Base-by-base conservation (phyloP, 257 asterid species). In the Solanum ossicruentum region DNA sequence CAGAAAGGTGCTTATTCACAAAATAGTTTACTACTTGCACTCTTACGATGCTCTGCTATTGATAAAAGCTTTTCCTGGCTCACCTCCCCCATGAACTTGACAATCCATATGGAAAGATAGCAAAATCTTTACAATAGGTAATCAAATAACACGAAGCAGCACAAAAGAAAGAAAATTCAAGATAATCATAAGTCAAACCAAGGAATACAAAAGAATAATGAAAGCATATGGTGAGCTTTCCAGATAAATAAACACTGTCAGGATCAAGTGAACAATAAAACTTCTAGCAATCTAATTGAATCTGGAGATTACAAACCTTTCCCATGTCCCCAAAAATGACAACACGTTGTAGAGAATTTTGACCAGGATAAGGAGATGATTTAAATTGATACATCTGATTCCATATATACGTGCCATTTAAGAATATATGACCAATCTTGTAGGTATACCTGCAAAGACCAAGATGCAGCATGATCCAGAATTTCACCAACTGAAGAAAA, bases 271-370 rank as follows among this genome's bases (percentile, higher is more conserved):
- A n/a, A 69, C 36, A 12, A 15, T 8, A 75, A 51, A 45, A 55
- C 43, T 49, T 51, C 57, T 45, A 73, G 81, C 60, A 1, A 75
- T 49, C 23, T 49, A 49, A 49, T 43, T 75, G 60, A 75, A 51
- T 23, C 45, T 49, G 60, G 61, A 75, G 57, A 82, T 49, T 57
- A 56, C 85, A 41, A 83, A 95, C 98, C 99, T 97, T 97, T 87
- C 99, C 99, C 98, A 97, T 91, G 90, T 97, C 99, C 12, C 99
- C 98, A 12, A 97, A 97, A 87, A 97, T 90, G 88, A 97, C 90
- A 32, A 92, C 92, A 58, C 92, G 92, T 77, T 97, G 99, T 9
- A 97, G 51, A 63, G 98, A 95, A 88, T 89, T 91, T 89, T 97
- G 97, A 72, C 98, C 99, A 12, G 99, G 99, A 88, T 91, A 95